Evolutionary conservation across 192 early-diverging fungal species (phyloP).

Genomic region (Chytriomyces sp.): DNA sequence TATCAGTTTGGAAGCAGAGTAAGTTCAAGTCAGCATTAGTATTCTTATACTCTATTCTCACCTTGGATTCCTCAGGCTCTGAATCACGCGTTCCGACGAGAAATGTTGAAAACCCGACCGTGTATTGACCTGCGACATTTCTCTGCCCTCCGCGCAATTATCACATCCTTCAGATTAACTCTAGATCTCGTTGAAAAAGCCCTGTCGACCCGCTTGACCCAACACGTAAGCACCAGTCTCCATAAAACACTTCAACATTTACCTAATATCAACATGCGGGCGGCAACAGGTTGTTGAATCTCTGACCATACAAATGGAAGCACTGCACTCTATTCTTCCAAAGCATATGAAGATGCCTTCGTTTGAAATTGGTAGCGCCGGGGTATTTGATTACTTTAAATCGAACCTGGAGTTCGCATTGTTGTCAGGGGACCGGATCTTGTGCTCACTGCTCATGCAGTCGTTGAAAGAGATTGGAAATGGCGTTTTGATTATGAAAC

Average conservation of each 20-base stretch:
- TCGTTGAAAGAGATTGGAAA: not conserved
- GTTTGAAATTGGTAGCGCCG: constrained; percentile 50
- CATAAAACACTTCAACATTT: too few relatives aligned
- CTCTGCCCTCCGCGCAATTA: constrained; percentile 21
- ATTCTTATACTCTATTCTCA: too few relatives aligned
- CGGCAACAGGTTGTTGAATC: too few relatives aligned
- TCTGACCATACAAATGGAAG: not conserved
- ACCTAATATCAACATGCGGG: too few relatives aligned
- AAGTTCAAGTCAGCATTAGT: too few relatives aligned
- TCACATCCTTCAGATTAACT: not conserved
- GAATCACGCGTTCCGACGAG: too few relatives aligned
- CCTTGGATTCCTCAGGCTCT: too few relatives aligned
- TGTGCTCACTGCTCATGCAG: not conserved
- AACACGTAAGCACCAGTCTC: too few relatives aligned
- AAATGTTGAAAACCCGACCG: too few relatives aligned
- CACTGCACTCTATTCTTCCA: constrained; percentile 44
- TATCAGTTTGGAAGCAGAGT: too few relatives aligned
- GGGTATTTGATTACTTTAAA: constrained; percentile 1
- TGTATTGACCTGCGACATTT: constrained; percentile 36
- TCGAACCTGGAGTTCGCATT: not conserved
- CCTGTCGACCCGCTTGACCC: not conserved
- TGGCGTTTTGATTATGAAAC: not conserved
- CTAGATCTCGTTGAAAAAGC: not conserved
- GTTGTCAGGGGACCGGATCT: not conserved
- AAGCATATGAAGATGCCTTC: constrained; percentile 49